Evolutionary conservation across 352 stramenopile species (phyloP).

Genomic region (Thalassiosira mediterranea): DNA sequence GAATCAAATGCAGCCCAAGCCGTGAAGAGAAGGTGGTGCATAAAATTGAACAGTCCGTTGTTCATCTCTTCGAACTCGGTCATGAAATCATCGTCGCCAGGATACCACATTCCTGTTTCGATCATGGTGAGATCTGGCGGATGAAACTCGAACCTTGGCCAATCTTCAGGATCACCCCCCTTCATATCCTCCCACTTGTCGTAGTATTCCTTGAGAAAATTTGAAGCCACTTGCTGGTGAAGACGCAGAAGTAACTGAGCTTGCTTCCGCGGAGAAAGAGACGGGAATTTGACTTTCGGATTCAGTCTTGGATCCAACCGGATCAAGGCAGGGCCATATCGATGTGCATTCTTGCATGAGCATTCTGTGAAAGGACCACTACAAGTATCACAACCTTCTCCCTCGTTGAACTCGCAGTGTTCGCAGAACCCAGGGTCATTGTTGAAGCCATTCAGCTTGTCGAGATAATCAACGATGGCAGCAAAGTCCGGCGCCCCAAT

Average conservation of each 20-base stretch:
- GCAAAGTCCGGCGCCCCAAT: conserved; percentile 15
- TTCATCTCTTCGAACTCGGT: conserved; percentile 21
- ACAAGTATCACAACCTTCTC: conserved; percentile 12
- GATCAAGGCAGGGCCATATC: not conserved
- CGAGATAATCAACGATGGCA: conserved; percentile 20
- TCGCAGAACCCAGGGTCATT: not conserved
- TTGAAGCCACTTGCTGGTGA: not conserved
- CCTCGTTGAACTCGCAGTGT: conserved; percentile 2
- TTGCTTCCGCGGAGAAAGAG: conserved; percentile 5
- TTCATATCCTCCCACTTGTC: conserved; percentile 5
- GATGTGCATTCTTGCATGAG: conserved; percentile 10
- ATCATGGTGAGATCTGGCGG: conserved; percentile 5
- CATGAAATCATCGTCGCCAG: not conserved
- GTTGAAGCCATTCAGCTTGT: conserved; percentile 23
- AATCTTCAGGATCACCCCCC: too few species aligned
- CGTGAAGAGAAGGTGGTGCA: conserved; percentile 32
- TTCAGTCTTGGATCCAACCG: conserved; percentile 22
- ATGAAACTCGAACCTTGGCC: too few species aligned
- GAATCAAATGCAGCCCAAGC: conserved; percentile 19
- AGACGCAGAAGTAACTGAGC: conserved; percentile 10
- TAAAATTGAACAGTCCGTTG: conserved; percentile 26
- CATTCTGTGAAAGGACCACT: not conserved
- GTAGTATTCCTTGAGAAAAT: conserved; percentile 11
- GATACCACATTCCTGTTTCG: conserved; percentile 1
- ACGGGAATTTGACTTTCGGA: conserved; percentile 4